Base-by-base conservation (phyloP, 106 monocot species). In the Dendrobium huoshanense region DNA sequence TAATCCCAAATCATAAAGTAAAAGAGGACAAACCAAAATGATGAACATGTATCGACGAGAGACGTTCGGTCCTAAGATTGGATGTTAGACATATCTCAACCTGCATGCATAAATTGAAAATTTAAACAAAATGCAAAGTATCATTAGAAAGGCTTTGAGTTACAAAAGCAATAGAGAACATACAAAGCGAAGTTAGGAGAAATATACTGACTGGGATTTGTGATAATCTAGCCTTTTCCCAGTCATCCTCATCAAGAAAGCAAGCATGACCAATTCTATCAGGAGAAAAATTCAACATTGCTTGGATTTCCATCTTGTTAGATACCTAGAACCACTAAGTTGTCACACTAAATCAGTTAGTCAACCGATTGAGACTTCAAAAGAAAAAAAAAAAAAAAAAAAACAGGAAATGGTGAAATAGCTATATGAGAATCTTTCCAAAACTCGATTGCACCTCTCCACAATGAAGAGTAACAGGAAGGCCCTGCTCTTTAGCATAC, bases 21-120 rank as follows among this genome's bases (percentile, higher is more conserved):
- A 58, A 75, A 49, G 41, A 82, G 37, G 27, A 80, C 88, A 15
- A 72, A 98, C 97, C 88, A 81, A 99, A 99, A 86, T 95, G 93
- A 86, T 99, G 99, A 78, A 83, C 81, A 59, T 95, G 79, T 43
- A 95, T 75, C 20, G 95, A 90, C 47, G 89, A 77, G 79, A 93
- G 75, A 33, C 89, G 79, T 44, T 87, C 82, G 0, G 99, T 95
- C 77, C 82, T 85, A 24, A 90, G 77, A 84, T 95, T 99, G 54
- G 99, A 99, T 68, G 99, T 91, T 82, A 99, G 86, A 61, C 99
- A 99, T 84, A 99, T 95, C 83, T 99, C 99, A 47, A 97, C 81
- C 94, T 94, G 89, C 72, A 85, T 42, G 43, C 8, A n/a, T 67
- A 70, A 31, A 37, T 70, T 70, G 33, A 70, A 37, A 70, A 15